Percentiles rank a stretch among this genome's conserved stretches.
phyloP scores from a whole-genome alignment of 139 green algal genomes.

The Edaphochlamys debaryana region DNA sequence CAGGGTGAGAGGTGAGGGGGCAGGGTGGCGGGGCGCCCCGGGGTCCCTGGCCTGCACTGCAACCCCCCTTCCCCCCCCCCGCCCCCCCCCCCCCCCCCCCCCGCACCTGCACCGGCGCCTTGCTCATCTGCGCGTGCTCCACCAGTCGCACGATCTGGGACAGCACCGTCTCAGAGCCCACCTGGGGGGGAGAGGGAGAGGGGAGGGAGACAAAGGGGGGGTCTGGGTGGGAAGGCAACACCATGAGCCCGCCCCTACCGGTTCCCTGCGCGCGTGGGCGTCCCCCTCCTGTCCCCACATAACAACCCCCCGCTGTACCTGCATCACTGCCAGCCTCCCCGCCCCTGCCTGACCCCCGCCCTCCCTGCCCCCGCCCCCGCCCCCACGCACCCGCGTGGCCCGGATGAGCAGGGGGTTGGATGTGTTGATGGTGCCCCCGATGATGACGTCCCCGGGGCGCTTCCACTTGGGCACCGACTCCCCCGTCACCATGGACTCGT shows the following conservation, averaged over 20 bases:
- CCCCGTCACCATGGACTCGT: slow-evolving; percentile 98
- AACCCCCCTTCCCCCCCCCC: neutral
- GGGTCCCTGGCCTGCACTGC: too few species aligned
- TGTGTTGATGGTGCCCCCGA: slow-evolving; percentile 94
- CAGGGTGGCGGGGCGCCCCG: too few species aligned
- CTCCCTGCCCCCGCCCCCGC: too few species aligned
- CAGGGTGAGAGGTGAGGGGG: neutral
- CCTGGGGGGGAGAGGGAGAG: slow-evolving; percentile 38
- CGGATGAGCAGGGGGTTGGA: slow-evolving; percentile 61
- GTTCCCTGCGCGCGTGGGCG: too few species aligned
- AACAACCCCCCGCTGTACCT: too few species aligned
- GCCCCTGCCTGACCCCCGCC: slow-evolving; percentile 48
- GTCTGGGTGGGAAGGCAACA: too few species aligned
- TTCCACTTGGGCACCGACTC: slow-evolving; percentile 76
- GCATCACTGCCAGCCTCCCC: too few species aligned
- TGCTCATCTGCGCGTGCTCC: slow-evolving; percentile 92
- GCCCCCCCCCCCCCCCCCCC: neutral
- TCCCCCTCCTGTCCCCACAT: too few species aligned
- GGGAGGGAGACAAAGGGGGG: too few species aligned
- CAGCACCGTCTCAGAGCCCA: slow-evolving; percentile 87
- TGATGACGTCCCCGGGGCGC: slow-evolving; percentile 70
- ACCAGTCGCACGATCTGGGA: slow-evolving; percentile 96
- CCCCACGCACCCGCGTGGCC: slow-evolving; percentile 75
- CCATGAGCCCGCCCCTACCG: neutral
- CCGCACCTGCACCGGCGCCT: slow-evolving; percentile 92